A percentile compares a stretch with the other conserved stretches of the same genome.
Evolutionary conservation across 2,329 filamentous ascomycete genomes (phyloP).

Genomic region (Pseudogymnoascus sp.): DNA sequence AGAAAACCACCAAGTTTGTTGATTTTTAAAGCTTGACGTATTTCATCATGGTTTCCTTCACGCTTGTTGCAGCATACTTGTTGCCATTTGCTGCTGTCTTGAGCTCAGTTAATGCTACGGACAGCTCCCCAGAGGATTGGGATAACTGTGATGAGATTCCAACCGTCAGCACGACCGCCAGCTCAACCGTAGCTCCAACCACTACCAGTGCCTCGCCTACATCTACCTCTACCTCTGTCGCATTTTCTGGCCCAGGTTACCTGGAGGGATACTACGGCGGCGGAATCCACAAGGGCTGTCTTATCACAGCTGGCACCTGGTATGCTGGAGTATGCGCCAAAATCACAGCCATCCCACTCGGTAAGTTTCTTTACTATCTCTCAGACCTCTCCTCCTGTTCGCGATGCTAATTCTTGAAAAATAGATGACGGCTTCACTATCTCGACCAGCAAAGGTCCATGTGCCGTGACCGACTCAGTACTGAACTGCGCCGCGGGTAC

Average conservation of each 20-base stretch:
- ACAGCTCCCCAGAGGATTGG: neutral
- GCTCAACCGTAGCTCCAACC: neutral
- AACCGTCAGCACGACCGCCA: neutral
- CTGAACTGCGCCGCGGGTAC: neutral
- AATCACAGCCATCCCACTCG: neutral
- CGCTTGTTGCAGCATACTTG: neutral
- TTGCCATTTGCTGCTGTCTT: neutral
- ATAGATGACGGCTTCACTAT: constrained; percentile 20
- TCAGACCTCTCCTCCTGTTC: neutral
- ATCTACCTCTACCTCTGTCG: constrained; percentile 17
- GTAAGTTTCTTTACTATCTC: no score
- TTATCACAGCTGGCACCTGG: neutral
- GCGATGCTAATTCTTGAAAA: neutral
- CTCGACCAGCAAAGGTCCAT: neutral
- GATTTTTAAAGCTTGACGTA: neutral
- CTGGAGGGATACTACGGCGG: neutral
- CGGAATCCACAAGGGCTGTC: neutral
- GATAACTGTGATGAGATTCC: neutral
- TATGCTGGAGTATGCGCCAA: neutral
- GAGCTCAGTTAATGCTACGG: neutral
- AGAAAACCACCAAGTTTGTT: neutral
- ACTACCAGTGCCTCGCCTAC: constrained; percentile 2
- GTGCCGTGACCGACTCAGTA: neutral
- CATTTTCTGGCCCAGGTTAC: neutral
- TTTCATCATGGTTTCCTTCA: neutral